These are phyloP conservation scores for Erodium texanum DNA, from an alignment of 441 rosid genomes.

Conservation along the genomic window DNA sequence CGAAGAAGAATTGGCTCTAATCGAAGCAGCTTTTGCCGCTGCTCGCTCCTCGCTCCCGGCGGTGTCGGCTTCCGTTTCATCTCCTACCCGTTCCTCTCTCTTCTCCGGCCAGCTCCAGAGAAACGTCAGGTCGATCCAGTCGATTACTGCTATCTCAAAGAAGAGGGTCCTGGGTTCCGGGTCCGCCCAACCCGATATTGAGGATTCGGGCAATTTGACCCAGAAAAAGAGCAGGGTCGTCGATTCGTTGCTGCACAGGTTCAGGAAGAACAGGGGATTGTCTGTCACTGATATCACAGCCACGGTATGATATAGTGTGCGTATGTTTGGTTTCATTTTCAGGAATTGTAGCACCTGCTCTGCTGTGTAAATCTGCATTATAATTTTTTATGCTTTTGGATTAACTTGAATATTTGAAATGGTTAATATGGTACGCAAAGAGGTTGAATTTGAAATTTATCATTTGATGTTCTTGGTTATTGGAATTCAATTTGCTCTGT, in stretches of 20 bases:
- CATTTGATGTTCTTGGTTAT: too few relatives aligned
- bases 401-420: background rate
- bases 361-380: background rate
- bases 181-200: conserved; percentile 37
- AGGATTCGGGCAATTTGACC: conserved; percentile 31
- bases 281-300: conserved; percentile 62
- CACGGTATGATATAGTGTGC: conserved; percentile 29
- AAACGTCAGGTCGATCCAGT: conserved; percentile 28
- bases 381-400: background rate
- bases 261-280: conserved; percentile 44
- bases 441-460: too few relatives aligned
- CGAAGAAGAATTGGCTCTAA: conserved; percentile 80
- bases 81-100: background rate
- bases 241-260: conserved; percentile 34
- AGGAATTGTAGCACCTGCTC: background rate
- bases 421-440: too few relatives aligned
- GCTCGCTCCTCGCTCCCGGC: conserved; percentile 29
- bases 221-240: conserved; percentile 22
- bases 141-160: conserved; percentile 32
- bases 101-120: conserved; percentile 19
- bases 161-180: conserved; percentile 22
- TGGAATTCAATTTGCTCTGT: too few relatives aligned
- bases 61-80: too few relatives aligned
- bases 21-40: conserved; percentile 62
- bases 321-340: background rate